These are phyloP conservation scores for Dentipellis sp. DNA, from an alignment of 768 basidiomycete genomes.

Conservation along the genomic window DNA sequence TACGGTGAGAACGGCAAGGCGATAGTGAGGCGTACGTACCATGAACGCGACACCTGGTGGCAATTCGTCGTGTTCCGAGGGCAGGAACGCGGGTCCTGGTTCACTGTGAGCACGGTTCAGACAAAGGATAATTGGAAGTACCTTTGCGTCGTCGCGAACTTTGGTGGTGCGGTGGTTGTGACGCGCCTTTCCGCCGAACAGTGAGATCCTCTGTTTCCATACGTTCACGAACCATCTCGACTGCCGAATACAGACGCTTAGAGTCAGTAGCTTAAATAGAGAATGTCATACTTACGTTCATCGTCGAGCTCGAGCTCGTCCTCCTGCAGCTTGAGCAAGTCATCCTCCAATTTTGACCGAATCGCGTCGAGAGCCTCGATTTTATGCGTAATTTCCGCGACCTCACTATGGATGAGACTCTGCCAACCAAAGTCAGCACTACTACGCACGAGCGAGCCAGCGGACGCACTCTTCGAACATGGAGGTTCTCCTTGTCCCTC, in stretches of 20 bases:
- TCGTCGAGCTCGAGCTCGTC: slow-evolving; percentile 97
- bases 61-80: slow-evolving; percentile 94
- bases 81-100: slow-evolving; percentile 86
- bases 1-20: slow-evolving; percentile 5
- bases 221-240: slow-evolving; percentile 84
- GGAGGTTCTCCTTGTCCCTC: slow-evolving; percentile 87
- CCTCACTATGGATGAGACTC: slow-evolving; percentile 82
- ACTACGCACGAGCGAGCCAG: slow-evolving; percentile 3
- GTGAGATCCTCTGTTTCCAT: slow-evolving; percentile 58
- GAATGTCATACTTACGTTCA: slow-evolving; percentile 54
- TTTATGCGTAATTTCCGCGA: slow-evolving; percentile 82
- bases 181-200: slow-evolving; percentile 19
- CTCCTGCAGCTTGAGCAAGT: slow-evolving; percentile 82
- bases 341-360: slow-evolving; percentile 68
- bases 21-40: slow-evolving; percentile 34
- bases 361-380: slow-evolving; percentile 80
- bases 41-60: slow-evolving; percentile 95
- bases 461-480: slow-evolving; percentile 64
- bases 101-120: neutral
- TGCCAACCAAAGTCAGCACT: slow-evolving; percentile 22
- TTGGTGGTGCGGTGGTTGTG: slow-evolving; percentile 33
- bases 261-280: neutral
- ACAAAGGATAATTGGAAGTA: slow-evolving; percentile 14
- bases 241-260: slow-evolving; percentile 28
- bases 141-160: slow-evolving; percentile 69